Conservation (phyloP, 805 yeast genomes). For the Kodamaea sagamina region DNA sequence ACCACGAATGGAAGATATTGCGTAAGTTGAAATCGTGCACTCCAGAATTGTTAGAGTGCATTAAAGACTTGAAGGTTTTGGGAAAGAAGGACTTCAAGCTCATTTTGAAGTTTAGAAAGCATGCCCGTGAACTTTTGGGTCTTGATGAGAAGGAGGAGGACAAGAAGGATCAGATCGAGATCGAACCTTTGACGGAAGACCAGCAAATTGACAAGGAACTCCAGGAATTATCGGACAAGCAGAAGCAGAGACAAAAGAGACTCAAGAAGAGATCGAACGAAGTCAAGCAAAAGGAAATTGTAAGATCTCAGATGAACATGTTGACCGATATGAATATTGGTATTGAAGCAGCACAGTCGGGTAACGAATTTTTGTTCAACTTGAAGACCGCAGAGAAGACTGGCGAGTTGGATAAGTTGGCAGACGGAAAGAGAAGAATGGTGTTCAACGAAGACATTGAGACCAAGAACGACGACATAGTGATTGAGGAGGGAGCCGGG, state of each 20-base stretch:
- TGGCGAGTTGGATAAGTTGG: slow-evolving; percentile 72
- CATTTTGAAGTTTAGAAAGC: slow-evolving; percentile 84
- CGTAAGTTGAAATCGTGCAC: slow-evolving; percentile 76
- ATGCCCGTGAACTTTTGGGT: slow-evolving; percentile 77
- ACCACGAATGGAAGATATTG: slow-evolving; percentile 71
- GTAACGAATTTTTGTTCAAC: slow-evolving; percentile 78
- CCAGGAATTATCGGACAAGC: slow-evolving; percentile 68
- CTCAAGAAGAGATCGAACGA: slow-evolving; percentile 84
- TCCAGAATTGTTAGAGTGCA: slow-evolving; percentile 74
- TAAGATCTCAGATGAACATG: slow-evolving; percentile 95
- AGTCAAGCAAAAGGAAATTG: slow-evolving; percentile 79
- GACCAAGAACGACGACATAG: slow-evolving; percentile 56
- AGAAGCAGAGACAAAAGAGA: slow-evolving; percentile 68
- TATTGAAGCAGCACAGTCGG: slow-evolving; percentile 83
- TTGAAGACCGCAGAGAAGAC: slow-evolving; percentile 84
- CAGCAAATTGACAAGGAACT: slow-evolving; percentile 87
- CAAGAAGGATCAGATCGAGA: slow-evolving; percentile 55
- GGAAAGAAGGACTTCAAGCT: slow-evolving; percentile 92
- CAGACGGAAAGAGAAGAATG: slow-evolving; percentile 73
- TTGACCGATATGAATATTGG: slow-evolving; percentile 90
- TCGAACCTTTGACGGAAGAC: slow-evolving; percentile 78
- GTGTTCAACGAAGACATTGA: slow-evolving; percentile 57
- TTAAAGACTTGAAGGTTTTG: slow-evolving; percentile 88
- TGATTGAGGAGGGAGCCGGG: slow-evolving; percentile 40
- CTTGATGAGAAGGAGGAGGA: slow-evolving; percentile 58